A percentile compares a stretch with the other conserved stretches of the same genome.
These are phyloP conservation scores for Epichloe brachyelytri DNA, from an alignment of 2,329 filamentous ascomycete species.

Conservation along the genomic window DNA sequence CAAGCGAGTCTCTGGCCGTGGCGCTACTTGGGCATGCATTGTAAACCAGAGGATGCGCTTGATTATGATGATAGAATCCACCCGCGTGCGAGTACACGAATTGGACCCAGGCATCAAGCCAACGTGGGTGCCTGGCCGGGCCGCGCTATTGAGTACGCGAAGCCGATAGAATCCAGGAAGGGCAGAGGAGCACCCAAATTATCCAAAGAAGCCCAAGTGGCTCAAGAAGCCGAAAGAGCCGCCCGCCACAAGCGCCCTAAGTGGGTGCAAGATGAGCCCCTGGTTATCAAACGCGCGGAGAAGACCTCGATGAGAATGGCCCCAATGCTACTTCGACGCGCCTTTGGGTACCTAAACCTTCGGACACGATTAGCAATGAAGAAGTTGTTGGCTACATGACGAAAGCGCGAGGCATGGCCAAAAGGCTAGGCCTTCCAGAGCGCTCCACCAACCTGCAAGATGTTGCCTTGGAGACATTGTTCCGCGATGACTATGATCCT, in stretches of 20 bases:
- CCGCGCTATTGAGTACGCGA: constrained; percentile 77
- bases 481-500: constrained; percentile 56
- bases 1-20: constrained; percentile 94
- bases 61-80: constrained; percentile 98
- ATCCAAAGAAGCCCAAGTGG: constrained; percentile 70
- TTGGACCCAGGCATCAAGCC: constrained; percentile 86
- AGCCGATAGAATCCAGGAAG: constrained; percentile 75
- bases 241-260: constrained; percentile 73
- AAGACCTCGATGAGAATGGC: constrained; percentile 60
- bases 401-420: constrained; percentile 50
- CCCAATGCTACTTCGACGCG: constrained; percentile 61
- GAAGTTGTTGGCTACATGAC: constrained; percentile 68
- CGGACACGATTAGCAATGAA: constrained; percentile 35
- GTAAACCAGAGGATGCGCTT: constrained; percentile 84
- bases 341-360: constrained; percentile 63
- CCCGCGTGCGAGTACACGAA: constrained; percentile 80
- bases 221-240: constrained; percentile 68
- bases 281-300: constrained; percentile 75
- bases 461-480: constrained; percentile 64
- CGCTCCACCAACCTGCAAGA: constrained; percentile 80
- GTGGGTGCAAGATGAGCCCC: constrained; percentile 88
- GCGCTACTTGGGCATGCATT: constrained; percentile 90
- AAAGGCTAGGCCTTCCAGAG: constrained; percentile 56
- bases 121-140: constrained; percentile 77
- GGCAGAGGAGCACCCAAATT: constrained; percentile 67